Evolutionary conservation across 352 stramenopile species (phyloP).

Genomic region (Blastocystis sp.): DNA sequence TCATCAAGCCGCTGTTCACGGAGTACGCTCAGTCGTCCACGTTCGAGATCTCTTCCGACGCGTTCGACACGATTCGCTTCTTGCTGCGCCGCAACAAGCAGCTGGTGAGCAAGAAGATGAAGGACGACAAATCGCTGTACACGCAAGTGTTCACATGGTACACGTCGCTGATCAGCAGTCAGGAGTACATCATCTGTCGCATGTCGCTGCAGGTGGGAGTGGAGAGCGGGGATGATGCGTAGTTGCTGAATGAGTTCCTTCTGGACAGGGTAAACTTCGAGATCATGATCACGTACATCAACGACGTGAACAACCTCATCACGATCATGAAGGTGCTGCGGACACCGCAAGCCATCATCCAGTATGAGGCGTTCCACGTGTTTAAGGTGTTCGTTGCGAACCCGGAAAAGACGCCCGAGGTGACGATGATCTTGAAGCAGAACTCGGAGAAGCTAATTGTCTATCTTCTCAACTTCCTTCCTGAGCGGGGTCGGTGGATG

Average conservation of each 20-base stretch:
- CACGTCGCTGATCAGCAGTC: neutral
- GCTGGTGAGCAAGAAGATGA: conserved; percentile 48
- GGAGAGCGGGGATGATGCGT: neutral
- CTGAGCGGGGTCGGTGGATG: neutral
- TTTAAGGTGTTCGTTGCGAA: conserved; percentile 66
- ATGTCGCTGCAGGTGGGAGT: conserved; percentile 36
- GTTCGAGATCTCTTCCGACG: conserved; percentile 49
- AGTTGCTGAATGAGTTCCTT: conserved; percentile 58
- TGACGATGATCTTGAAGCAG: conserved; percentile 11
- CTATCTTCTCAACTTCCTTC: conserved; percentile 34
- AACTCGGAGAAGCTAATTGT: conserved; percentile 41
- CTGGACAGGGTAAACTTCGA: conserved; percentile 62
- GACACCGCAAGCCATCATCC: conserved; percentile 16
- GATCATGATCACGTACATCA: conserved; percentile 54
- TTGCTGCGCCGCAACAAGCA: conserved; percentile 47
- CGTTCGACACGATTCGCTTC: conserved; percentile 37
- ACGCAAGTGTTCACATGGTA: conserved; percentile 30
- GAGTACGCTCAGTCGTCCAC: conserved; percentile 4
- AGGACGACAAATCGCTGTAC: conserved; percentile 3
- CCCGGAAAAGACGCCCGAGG: conserved; percentile 17
- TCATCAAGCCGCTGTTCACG: conserved; percentile 45
- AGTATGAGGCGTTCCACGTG: conserved; percentile 65
- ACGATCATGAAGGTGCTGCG: conserved; percentile 51
- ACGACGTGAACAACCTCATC: conserved; percentile 42
- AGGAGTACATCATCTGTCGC: conserved; percentile 21